Evolutionary conservation across 78 protist genomes (phyloP).

Genomic region (Speleostelium caveatum): DNA sequence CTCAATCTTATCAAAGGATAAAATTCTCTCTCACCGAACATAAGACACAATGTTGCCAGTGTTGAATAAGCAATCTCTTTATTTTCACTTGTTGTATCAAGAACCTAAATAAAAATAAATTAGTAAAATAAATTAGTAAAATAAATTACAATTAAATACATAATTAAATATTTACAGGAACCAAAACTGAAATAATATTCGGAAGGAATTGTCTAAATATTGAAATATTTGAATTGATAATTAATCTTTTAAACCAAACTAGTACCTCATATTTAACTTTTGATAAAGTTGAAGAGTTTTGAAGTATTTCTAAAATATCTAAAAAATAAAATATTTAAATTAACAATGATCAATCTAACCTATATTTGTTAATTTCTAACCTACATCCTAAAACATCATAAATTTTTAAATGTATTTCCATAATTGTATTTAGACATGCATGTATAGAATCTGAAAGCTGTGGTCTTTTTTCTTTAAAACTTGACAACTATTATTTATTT

Average conservation of each 20-base stretch:
- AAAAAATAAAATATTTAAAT: not conserved
- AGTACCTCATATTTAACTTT: constrained; percentile 61
- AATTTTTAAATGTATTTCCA: constrained; percentile 70
- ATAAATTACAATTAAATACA: not conserved
- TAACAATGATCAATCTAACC: not conserved
- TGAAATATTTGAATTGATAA: constrained; percentile 18
- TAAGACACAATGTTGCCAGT: constrained; percentile 17
- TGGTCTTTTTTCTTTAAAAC: constrained; percentile 75
- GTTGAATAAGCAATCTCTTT: constrained; percentile 31
- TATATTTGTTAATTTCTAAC: not conserved
- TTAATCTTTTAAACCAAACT: constrained; percentile 66
- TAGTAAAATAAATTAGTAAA: not conserved
- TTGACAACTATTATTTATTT: constrained; percentile 20
- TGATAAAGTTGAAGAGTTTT: constrained; percentile 9
- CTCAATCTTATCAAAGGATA: constrained; percentile 35
- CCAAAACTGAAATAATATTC: constrained; percentile 24
- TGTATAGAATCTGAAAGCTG: constrained; percentile 61
- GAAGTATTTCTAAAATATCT: constrained; percentile 25
- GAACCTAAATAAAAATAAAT: constrained; percentile 6
- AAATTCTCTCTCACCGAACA: constrained; percentile 41
- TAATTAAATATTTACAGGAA: not conserved
- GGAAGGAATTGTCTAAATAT: constrained; percentile 31
- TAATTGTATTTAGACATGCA: constrained; percentile 71
- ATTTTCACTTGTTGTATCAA: constrained; percentile 45
- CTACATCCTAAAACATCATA: constrained; percentile 53